Percentiles rank a stretch among this genome's conserved stretches.
Evolutionary conservation across 1,139 yeast species (phyloP).

Genomic region (Pneumocystis oryctolagi): DNA sequence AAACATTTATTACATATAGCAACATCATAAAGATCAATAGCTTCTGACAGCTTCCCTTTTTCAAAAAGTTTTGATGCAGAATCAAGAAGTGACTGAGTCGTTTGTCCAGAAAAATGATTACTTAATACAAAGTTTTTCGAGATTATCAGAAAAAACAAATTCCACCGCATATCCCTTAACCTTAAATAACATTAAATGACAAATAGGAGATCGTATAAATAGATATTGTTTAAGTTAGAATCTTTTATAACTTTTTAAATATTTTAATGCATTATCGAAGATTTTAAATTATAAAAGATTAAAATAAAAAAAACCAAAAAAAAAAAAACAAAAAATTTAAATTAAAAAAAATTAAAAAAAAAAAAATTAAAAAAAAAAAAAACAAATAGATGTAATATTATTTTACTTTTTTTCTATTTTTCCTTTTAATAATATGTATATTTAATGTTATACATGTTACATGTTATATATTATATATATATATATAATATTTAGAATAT

Average conservation of each 20-base stretch:
- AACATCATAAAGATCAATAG: conserved; percentile 42
- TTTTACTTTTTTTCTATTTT: no score
- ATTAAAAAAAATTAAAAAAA: no score
- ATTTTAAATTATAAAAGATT: no score
- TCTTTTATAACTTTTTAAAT: neutral
- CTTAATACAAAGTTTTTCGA: neutral
- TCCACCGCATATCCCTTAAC: neutral
- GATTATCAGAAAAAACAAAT: neutral
- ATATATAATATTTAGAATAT: no score
- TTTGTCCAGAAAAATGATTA: neutral
- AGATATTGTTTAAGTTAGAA: neutral
- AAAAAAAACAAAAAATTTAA: no score
- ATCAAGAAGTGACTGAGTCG: conserved; percentile 10
- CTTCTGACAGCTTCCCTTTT: conserved; percentile 23
- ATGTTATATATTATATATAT: no score
- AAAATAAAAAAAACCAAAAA: neutral
- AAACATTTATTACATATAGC: conserved; percentile 21
- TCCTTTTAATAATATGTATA: no score
- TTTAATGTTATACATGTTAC: no score
- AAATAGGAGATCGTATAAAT: neutral
- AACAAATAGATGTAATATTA: no score
- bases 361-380: no score
- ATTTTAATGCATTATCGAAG: neutral
- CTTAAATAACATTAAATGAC: neutral
- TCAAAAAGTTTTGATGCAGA: conserved; percentile 18